Base-by-base conservation (phyloP, 2,329 filamentous ascomycete species). In the Exophiala sideris region DNA sequence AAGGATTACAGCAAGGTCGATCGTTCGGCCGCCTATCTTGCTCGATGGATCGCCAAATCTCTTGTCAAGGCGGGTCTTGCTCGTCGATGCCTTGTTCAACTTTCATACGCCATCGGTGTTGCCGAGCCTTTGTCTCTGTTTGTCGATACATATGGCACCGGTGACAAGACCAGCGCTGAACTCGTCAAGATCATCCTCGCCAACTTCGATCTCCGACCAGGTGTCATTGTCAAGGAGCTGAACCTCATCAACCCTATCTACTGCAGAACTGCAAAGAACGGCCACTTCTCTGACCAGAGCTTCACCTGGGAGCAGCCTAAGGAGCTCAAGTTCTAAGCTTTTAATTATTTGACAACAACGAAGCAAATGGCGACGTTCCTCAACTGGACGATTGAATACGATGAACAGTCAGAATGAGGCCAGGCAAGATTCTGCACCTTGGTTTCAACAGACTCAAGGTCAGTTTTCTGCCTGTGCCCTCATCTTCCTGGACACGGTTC, bases 1-100 rank as follows among this genome's bases (percentile, higher is more conserved):
- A 99, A 99, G 87, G 94, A 99, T 77, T 99, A 96, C 86, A 96
- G 91, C 84, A 99, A 99, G 85, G 94, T 99, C 77, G 94, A 99
- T 74, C 89, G 94, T 68, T 97, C 94, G 50, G 94, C 94, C 65
- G 94, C 94, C 70, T 99, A 99, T 80, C 86, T 97, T 66, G 91
- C 84, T 66, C 91, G 94, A 74, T 99, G 94, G 94, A 91, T 99
- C 75, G 94, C 94, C 79, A 99, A 99, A 85, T 99, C 94, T 39
- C 84, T 99, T 63, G 89, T 99, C 66, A 78, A 85, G 68, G 88
- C 92, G 67, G 87, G 88, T 68, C 87, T 99, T 60, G 89, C 89
- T 68, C 91, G 94, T 70, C 91, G 94, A 75, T 88, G 85, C 60
- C 87, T 99, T 50, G 94, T 99, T 67, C 94, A 99, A 84, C 88